phyloP scores from a whole-genome alignment of 2,329 filamentous ascomycete species.

The Acephala macrosclerotiorum region DNA sequence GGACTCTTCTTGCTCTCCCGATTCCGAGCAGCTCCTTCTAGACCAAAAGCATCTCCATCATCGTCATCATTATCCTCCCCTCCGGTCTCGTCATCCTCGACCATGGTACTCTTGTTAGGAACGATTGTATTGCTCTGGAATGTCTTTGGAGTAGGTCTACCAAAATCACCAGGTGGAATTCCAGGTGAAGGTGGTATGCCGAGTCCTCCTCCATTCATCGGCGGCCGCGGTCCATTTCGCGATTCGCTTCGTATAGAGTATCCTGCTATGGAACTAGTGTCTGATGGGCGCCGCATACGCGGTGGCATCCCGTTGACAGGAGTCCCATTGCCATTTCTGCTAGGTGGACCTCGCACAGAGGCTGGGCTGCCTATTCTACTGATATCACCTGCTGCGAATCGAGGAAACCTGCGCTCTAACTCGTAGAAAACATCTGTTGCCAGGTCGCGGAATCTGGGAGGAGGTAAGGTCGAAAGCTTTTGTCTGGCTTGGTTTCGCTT shows the following conservation, averaged over 20 bases:
- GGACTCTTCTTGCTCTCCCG: slow-evolving; percentile 49
- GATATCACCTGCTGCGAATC: slow-evolving; percentile 75
- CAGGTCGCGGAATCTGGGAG: slow-evolving; percentile 86
- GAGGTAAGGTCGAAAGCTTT: slow-evolving; percentile 88
- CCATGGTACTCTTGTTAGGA: slow-evolving; percentile 96
- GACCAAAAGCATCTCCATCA: slow-evolving; percentile 70
- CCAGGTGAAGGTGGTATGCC: slow-evolving; percentile 67
- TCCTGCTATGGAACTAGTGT: slow-evolving; percentile 61
- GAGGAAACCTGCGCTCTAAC: slow-evolving; percentile 86
- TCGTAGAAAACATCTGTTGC: slow-evolving; percentile 97
- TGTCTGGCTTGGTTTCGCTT: slow-evolving; percentile 98
- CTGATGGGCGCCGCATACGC: slow-evolving; percentile 55
- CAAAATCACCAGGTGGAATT: slow-evolving; percentile 68
- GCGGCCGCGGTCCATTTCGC: slow-evolving; percentile 48
- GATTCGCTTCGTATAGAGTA: slow-evolving; percentile 48
- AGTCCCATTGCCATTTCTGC: slow-evolving; percentile 63
- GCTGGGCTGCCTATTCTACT: slow-evolving; percentile 74
- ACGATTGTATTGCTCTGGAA: slow-evolving; percentile 97
- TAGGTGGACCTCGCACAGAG: slow-evolving; percentile 64
- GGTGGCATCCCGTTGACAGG: slow-evolving; percentile 64
- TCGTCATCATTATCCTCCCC: slow-evolving; percentile 84
- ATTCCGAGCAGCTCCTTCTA: slow-evolving; percentile 52
- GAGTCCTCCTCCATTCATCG: slow-evolving; percentile 50
- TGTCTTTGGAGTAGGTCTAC: slow-evolving; percentile 83
- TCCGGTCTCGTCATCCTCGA: slow-evolving; percentile 85